A percentile compares a stretch with the other conserved stretches of the same genome.
phyloP scores from a whole-genome alignment of 2,329 filamentous ascomycete species.

The Rutstroemia sp. region DNA sequence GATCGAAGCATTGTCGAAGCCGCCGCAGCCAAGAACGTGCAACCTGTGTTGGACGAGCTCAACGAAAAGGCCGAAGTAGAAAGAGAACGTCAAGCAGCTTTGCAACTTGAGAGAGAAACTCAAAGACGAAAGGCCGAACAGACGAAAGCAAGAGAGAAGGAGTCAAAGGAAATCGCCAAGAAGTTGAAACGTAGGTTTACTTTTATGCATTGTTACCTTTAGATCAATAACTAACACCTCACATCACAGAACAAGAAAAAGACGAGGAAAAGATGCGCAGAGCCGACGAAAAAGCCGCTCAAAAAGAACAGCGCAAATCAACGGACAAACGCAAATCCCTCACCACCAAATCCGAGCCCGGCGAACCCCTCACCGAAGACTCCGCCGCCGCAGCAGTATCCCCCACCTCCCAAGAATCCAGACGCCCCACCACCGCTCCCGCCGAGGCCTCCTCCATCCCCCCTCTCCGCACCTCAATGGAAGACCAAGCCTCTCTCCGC shows the following conservation, averaged over 20 bases:
- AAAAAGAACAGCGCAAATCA: constrained; percentile 46
- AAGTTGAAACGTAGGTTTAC: constrained; percentile 50
- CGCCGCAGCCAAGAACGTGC: constrained; percentile 68
- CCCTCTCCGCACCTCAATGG: constrained; percentile 24
- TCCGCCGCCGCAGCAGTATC: background rate
- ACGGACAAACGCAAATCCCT: constrained; percentile 33
- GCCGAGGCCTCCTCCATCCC: background rate
- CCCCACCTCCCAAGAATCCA: background rate
- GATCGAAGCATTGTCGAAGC: constrained; percentile 70
- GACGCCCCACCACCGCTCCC: constrained; percentile 9
- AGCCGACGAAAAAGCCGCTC: constrained; percentile 46
- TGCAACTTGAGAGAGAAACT: constrained; percentile 56
- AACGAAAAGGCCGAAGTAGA: constrained; percentile 69
- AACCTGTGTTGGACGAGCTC: constrained; percentile 81
- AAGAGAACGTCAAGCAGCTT: constrained; percentile 56
- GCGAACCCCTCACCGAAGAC: background rate
- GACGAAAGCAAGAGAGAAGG: constrained; percentile 48
- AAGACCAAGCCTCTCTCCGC: constrained; percentile 21
- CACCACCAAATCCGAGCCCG: background rate
- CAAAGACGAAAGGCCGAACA: constrained; percentile 51
- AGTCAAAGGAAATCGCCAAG: constrained; percentile 45
- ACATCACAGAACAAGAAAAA: constrained; percentile 31
- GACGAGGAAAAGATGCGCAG: constrained; percentile 39
- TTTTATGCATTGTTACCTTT: background rate
- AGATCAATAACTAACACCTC: background rate